Percentiles rank a stretch among this genome's conserved stretches.
Evolutionary conservation across 2,329 filamentous ascomycete species (phyloP).

Genomic region (Colletotrichum sp.): DNA sequence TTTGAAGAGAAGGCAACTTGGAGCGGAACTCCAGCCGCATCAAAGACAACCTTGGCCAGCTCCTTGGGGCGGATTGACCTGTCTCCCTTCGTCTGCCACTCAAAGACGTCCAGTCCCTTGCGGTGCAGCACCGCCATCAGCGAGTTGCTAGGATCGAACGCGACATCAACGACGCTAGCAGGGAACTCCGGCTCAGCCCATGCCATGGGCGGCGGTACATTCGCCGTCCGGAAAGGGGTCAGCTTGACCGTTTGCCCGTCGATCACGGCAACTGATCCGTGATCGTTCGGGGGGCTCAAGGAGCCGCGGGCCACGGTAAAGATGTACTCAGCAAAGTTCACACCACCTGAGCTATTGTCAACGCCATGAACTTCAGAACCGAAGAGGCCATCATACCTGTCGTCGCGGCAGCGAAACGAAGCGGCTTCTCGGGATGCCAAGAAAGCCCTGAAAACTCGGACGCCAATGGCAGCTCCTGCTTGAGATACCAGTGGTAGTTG

Average conservation of each 20-base stretch:
- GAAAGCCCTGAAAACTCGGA: constrained; percentile 40
- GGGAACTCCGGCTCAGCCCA: constrained; percentile 73
- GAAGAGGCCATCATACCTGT: constrained; percentile 42
- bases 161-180: constrained; percentile 73
- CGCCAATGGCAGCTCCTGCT: constrained; percentile 75
- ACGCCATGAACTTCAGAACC: not conserved
- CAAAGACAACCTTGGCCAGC: constrained; percentile 43
- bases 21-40: constrained; percentile 29
- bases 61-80: constrained; percentile 51
- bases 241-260: constrained; percentile 83
- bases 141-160: constrained; percentile 69
- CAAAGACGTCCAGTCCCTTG: constrained; percentile 69
- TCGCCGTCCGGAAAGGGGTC: constrained; percentile 83
- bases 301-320: constrained; percentile 74
- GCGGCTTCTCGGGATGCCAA: constrained; percentile 88
- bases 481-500: constrained; percentile 98
- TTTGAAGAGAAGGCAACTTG: constrained; percentile 35
- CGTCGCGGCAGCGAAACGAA: constrained; percentile 67
- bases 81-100: constrained; percentile 68
- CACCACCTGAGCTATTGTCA: constrained; percentile 38
- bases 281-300: constrained; percentile 73
- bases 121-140: constrained; percentile 76
- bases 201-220: constrained; percentile 92
- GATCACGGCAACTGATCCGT: constrained; percentile 81
- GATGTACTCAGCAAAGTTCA: constrained; percentile 70